Evolutionary conservation across 163 green algal genomes (phyloP).

Genomic region (Coccomyxa subellipsoidea): DNA sequence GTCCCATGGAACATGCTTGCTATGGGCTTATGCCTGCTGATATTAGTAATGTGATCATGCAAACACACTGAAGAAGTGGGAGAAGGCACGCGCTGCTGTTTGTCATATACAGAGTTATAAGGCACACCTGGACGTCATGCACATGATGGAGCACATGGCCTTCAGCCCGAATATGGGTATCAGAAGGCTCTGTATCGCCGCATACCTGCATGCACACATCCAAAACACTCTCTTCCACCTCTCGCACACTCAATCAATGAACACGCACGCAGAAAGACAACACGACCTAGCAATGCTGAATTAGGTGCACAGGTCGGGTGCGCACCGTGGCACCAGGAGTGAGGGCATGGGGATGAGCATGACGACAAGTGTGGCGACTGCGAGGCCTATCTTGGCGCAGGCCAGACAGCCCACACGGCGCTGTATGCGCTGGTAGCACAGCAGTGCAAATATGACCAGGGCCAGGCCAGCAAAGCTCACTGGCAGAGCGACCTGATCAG

Average conservation of each 20-base stretch:
- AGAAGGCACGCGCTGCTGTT: neutral
- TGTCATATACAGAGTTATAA: neutral
- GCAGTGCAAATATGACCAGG: neutral
- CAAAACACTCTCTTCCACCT: too few species aligned
- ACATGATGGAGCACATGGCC: conserved; percentile 9
- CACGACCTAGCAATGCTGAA: too few species aligned
- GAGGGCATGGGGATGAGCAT: neutral
- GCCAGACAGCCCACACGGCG: neutral
- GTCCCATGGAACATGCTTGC: too few species aligned
- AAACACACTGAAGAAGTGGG: too few species aligned
- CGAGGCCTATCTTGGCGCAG: neutral
- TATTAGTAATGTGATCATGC: too few species aligned
- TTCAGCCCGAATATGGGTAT: neutral
- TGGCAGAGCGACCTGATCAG: neutral
- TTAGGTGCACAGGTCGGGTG: neutral
- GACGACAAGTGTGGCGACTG: neutral
- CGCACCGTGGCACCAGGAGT: neutral
- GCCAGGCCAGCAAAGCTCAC: neutral
- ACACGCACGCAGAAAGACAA: too few species aligned
- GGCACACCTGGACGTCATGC: conserved; percentile 5
- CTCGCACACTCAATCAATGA: too few species aligned
- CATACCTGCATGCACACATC: neutral
- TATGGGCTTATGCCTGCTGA: too few species aligned
- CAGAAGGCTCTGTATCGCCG: neutral
- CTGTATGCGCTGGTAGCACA: neutral